Evolutionary conservation across 2,329 filamentous ascomycete species (phyloP), one percentile per base, ranked within the genome.

Genomic region (Ophiocordyceps robertsii): DNA sequence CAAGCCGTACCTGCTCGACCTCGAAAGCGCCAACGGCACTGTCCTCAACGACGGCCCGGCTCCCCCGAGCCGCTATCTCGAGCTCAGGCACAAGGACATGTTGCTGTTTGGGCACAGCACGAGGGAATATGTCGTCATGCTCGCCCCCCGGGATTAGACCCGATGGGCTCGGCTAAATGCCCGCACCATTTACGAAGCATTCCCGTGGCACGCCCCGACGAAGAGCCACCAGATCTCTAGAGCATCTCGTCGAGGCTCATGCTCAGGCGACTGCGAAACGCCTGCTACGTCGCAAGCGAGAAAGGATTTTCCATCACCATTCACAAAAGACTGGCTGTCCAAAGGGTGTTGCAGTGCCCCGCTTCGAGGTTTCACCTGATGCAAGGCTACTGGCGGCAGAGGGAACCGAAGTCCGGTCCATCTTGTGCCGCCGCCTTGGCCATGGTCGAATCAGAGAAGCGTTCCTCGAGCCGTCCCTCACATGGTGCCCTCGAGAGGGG

Each of bases 101-200:
- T 61, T 98, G 44, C 78, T 78, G 56, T 93, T 98, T 64, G 92
- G 89, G 10, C 73, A 84, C 46, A 95, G 87, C 57, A 83, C 84
- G 45, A 77, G 88, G 53, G 92, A 98, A 63, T 98, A 96, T 61
- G 87, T 98, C n/a, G 62, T 96, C 46, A 92, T 96, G 85, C 72
- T 95, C 45, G 72, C 75, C 31, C 70, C 72, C 3, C 63, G 63
- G 40, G 60, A 65, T 38, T 73, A 49, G 53, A 30, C 29, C 32
- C 33, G 16, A 21, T 21, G 36, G 10, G 21, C 10, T 10, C 16
- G 30, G 32, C 24, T 16, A 29, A 11, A 17, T 7, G 9, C 33
- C 16, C n/a, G 10, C 33, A 10, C 33, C 6, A 10, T 10, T 17
- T n/a, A 16, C 10, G 14, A 10, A 35, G 33, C 14, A 5, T 36